Evolutionary conservation across 176 grass and related monocot species (phyloP).

Genomic region (Avena sativa): DNA sequence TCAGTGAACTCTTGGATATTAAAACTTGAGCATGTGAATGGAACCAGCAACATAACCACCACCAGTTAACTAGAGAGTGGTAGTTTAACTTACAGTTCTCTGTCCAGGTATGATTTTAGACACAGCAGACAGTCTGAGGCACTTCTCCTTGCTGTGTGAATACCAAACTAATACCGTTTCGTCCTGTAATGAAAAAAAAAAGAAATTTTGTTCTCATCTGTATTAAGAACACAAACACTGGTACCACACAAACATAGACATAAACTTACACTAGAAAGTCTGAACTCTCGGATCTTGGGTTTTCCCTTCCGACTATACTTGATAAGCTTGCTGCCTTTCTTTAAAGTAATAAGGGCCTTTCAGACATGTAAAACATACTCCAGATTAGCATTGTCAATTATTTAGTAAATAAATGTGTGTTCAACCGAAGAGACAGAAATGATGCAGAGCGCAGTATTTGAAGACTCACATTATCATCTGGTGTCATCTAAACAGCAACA

Average conservation of each 20-base stretch:
- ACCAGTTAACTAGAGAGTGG: slow-evolving; percentile 13
- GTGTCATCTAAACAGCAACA: slow-evolving; percentile 68
- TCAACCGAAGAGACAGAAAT: neutral
- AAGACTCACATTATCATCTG: slow-evolving; percentile 57
- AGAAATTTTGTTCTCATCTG: neutral
- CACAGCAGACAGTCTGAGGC: slow-evolving; percentile 68
- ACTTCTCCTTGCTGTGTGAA: slow-evolving; percentile 87
- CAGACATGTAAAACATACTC: neutral
- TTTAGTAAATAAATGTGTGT: neutral
- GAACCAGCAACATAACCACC: slow-evolving; percentile 24
- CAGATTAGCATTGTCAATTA: neutral
- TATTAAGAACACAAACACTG: neutral
- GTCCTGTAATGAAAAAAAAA: slow-evolving; percentile 58
- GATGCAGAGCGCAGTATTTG: neutral
- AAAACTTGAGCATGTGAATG: slow-evolving; percentile 11
- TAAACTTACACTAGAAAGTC: slow-evolving; percentile 75
- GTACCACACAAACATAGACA: neutral
- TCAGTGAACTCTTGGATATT: neutral
- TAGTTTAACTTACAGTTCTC: slow-evolving; percentile 80
- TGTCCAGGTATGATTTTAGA: slow-evolving; percentile 86
- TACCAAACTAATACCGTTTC: slow-evolving; percentile 86
- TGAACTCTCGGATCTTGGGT: slow-evolving; percentile 73
- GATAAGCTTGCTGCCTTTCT: slow-evolving; percentile 74
- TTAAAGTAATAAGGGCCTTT: slow-evolving; percentile 69
- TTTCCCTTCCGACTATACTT: slow-evolving; percentile 84